Conservation (phyloP, 345 rosid species). For the Eucalyptus sideroxylon region DNA sequence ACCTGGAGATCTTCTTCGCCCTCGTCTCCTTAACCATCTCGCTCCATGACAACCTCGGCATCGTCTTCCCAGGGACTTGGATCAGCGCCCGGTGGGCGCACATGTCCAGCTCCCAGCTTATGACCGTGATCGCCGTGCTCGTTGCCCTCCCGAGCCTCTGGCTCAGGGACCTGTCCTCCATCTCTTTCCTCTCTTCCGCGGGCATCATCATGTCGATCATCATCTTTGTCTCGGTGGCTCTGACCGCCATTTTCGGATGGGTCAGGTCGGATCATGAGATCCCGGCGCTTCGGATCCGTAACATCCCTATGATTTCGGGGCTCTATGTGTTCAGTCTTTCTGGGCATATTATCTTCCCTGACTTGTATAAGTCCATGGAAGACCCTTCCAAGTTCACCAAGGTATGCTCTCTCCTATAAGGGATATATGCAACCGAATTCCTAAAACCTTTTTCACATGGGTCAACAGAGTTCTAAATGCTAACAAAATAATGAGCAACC, state of each 20-base stretch:
- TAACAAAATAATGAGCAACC: no score
- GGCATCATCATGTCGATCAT: slow-evolving; percentile 60
- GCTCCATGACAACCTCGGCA: slow-evolving; percentile 59
- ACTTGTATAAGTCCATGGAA: slow-evolving; percentile 62
- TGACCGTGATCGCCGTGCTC: slow-evolving; percentile 38
- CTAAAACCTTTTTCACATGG: no score
- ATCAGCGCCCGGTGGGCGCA: slow-evolving; percentile 1
- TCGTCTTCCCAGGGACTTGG: slow-evolving; percentile 22
- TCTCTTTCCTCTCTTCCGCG: slow-evolving; percentile 58
- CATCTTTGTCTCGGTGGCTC: slow-evolving; percentile 44
- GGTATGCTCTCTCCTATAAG: slow-evolving; percentile 6
- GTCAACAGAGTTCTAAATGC: no score
- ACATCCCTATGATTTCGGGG: slow-evolving; percentile 56
- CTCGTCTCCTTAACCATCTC: slow-evolving; percentile 75
- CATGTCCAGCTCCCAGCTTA: slow-evolving; percentile 32
- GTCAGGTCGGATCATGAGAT: slow-evolving; percentile 23
- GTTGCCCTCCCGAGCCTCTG: slow-evolving; percentile 67
- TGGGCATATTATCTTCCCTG: slow-evolving; percentile 72
- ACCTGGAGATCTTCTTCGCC: slow-evolving; percentile 64
- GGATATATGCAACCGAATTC: no score
- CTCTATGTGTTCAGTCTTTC: slow-evolving; percentile 53
- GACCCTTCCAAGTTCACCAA: slow-evolving; percentile 68
- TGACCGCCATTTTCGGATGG: slow-evolving; percentile 39
- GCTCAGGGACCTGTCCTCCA: slow-evolving; percentile 53
- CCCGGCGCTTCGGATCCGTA: slow-evolving; percentile 23